Evolutionary conservation across 2,329 filamentous ascomycete genomes (phyloP), one percentile per base, ranked within the genome.

Genomic region (Didymella pinodella): DNA sequence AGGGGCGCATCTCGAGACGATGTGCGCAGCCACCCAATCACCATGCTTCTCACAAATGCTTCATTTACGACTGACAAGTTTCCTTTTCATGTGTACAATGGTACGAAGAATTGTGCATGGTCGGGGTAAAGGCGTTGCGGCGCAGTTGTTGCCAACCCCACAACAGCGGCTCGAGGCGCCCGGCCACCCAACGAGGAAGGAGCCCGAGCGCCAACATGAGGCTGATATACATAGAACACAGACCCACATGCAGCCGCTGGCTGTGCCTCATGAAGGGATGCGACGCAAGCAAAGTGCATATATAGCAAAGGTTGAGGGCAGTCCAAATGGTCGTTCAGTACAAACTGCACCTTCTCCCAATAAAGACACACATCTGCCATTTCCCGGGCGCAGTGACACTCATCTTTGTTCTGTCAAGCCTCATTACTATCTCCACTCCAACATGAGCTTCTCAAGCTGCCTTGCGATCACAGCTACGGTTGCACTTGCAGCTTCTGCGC

Each of bases 211-310:
- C 46, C 50, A 58, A 52, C 47, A 52, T 56, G 58, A 54, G 53
- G 62, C 58, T 56, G 54, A 45, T 56, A 56, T 56, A 56, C 54
- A 56, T 56, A 56, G 54, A 36, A 56, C 40, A 6, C 25, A 10
- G 47, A 31, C 41, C 54, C 54, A 50, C 25, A 28, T 41, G 46
- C 56, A 65, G 46, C 53, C 63, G 61, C 63, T 48, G 48, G 22
- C 61, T 65, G 59, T 62, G 63, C 61, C 56, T 52, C 61, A 45
- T n/a, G 48, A 38, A 25, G 10, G 28, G 40, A 32, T 51, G 57
- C 51, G 54, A 8, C 25, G 14, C 31, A 16, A 22, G 29, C 22
- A 20, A 18, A 29, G 31, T n/a, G 18, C 25, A 48, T 12, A 5
- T 44, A 36, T n/a, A 59, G 56, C 56, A 46, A 48, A 20, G 34